Base-by-base conservation (phyloP, 2,329 filamentous ascomycete species). In the Dactylellina drechsleri region DNA sequence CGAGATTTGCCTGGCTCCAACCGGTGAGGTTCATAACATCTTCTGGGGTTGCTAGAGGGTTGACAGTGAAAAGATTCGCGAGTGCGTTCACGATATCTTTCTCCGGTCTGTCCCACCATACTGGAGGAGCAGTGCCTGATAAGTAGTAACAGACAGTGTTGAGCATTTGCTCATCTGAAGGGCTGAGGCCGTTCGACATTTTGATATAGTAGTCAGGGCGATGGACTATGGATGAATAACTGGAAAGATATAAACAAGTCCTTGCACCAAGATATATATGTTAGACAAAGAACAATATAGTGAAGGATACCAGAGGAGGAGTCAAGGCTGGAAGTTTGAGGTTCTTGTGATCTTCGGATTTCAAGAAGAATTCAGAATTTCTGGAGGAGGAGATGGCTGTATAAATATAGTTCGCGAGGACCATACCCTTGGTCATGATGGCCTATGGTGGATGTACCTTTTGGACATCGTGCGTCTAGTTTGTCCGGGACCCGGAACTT, bases 91-190 rank as follows among this genome's bases (percentile, higher is more conserved):
- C 53, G 53, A 75, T 60, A 31, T 68, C 64, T 26, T 64, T 68
- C n/a, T 52, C 18, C n/a, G 52, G 64, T 23, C 23, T 53, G 26
- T 75, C 57, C 71, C 71, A 75, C 71, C 64, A 68, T 59, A 13
- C 1, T 58, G 47, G 18, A 26, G 50, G 52, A n/a, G 64, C 50
- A 12, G 58, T 68, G 18, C 71, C 71, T 36, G 71, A 58, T 16
- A 68, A 16, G 52, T 75, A 75, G 59, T 68, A 68, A 64, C 71
- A 75, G 64, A 67, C 57, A 16, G 71, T 75, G 47, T 75, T 75
- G 31, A 67, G 36, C 26, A n/a, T 45, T n/a, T 47, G 41, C 15
- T 54, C 41, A 10, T 75, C 61, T 23, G 59, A 58, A 12, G 18
- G 7, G 59, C 50, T 56, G 36, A 75, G 64, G 31, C 31, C 31